Evolutionary conservation across 176 grass and related monocot genomes (phyloP), one percentile per base, ranked within the genome.

Genomic region (Tillandsia fasciculata): DNA sequence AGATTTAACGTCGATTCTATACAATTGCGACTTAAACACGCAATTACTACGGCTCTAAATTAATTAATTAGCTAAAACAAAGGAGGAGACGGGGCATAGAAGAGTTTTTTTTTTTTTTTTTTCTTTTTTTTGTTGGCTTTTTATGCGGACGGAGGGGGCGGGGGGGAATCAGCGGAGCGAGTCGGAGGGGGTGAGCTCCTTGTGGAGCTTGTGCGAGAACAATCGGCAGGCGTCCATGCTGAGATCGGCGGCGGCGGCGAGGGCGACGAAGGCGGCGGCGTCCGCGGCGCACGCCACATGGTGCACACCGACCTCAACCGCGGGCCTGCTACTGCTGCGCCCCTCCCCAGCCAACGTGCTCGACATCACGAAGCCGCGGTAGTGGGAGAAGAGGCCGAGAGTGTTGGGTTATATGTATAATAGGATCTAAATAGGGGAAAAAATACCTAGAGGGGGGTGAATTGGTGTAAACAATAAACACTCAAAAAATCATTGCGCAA

Each of bases 191-290:
- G 68, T 87, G 11, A 99, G 77, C 77, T 99, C 94, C 70, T 90
- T 99, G 67, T 89, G 66, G 58, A 99, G 84, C 66, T 85, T 89
- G 81, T 87, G 82, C 15, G 89, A 93, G 87, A 99, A 99, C 15
- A 91, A 78, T 69, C 84, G 82, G 79, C 94, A 99, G 10, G 94
- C 94, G 82, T 99, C 89, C 84, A 99, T 86, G 84, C 90, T 99
- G 1, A 99, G 87, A 79, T 99, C 94, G 27, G 93, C 72, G 9
- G 94, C 94, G 17, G 94, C 94, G 0, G 94, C 86, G 3, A 99
- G 73, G 0, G 94, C 94, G 1, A 99, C 94, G 77, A 90, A 99
- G 18, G 90, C 84, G 8, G 94, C 94, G 1, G 94, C 94, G 79
- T 99, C 94, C 76, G 93, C 94, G 1, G 89, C 77, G 75, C 94